Evolutionary conservation across 1,284 basidiomycete species (phyloP).

Genomic region (Flammula alnicola): DNA sequence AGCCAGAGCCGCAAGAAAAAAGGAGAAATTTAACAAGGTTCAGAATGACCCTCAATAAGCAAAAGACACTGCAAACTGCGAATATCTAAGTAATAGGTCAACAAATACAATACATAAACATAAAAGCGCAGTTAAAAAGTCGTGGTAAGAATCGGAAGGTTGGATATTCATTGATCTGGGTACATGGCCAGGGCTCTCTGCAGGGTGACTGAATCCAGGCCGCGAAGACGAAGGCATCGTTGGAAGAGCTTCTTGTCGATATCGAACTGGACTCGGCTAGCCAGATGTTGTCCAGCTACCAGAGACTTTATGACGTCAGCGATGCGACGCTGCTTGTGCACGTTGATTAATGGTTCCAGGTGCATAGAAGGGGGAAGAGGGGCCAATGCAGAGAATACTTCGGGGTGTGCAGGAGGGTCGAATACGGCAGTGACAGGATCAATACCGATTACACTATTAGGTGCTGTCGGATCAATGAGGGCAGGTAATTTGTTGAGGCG

Average conservation of each 20-base stretch:
- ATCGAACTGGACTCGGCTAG: slow-evolving; percentile 69
- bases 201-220: slow-evolving; percentile 48
- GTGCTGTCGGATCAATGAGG: slow-evolving; percentile 82
- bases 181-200: slow-evolving; percentile 22
- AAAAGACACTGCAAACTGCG: not conserved
- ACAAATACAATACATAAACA: not conserved
- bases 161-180: slow-evolving; percentile 13
- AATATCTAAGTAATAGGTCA: slow-evolving; percentile 3
- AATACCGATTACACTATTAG: slow-evolving; percentile 67
- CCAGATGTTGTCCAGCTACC: slow-evolving; percentile 81
- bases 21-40: not conserved
- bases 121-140: not conserved
- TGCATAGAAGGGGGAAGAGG: slow-evolving; percentile 75
- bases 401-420: slow-evolving; percentile 70
- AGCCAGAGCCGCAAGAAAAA: not conserved
- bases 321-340: slow-evolving; percentile 84
- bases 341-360: slow-evolving; percentile 85
- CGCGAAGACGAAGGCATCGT: slow-evolving; percentile 73
- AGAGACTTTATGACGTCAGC: slow-evolving; percentile 78
- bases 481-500: slow-evolving; percentile 74
- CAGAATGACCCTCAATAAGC: slow-evolving; percentile 1
- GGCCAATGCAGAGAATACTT: slow-evolving; percentile 73
- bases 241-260: slow-evolving; percentile 77
- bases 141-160: not conserved
- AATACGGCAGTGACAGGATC: slow-evolving; percentile 67